Evolutionary conservation across 2,329 filamentous ascomycete genomes (phyloP).

Genomic region (Colletotrichum falcatum): DNA sequence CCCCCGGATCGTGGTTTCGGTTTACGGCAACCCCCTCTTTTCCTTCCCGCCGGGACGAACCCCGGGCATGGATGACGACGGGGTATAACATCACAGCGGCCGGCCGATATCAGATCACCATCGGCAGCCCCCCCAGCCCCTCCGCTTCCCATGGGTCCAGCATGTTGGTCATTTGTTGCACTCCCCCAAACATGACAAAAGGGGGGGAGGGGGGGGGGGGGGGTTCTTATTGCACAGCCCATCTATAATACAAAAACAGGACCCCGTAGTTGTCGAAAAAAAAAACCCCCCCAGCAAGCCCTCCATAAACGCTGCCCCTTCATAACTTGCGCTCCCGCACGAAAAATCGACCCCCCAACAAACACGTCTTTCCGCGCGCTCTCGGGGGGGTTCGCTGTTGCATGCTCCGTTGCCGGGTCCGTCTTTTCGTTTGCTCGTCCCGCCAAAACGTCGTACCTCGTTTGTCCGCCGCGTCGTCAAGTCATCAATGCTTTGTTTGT

Average conservation of each 20-base stretch:
- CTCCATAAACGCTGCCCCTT: neutral
- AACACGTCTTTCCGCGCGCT: neutral
- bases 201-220: no score
- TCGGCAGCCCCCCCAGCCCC: no score
- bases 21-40: neutral
- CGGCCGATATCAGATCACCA: neutral
- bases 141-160: no score
- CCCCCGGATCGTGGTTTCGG: neutral
- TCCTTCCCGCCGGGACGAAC: neutral
- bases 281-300: no score
- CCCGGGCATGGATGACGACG: neutral
- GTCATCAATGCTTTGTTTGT: neutral
- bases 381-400: no score
- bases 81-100: neutral
- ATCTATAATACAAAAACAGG: slow-evolving; percentile 11
- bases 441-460: neutral
- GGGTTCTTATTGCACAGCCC: neutral
- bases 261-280: neutral
- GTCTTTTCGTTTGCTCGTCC: neutral
- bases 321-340: neutral
- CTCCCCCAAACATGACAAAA: neutral
- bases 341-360: neutral
- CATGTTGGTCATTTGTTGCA: neutral
- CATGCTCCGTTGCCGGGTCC: neutral
- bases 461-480: neutral